Evolutionary conservation across 2,329 filamentous ascomycete genomes (phyloP).

Genomic region (Fusarium haematococcum): DNA sequence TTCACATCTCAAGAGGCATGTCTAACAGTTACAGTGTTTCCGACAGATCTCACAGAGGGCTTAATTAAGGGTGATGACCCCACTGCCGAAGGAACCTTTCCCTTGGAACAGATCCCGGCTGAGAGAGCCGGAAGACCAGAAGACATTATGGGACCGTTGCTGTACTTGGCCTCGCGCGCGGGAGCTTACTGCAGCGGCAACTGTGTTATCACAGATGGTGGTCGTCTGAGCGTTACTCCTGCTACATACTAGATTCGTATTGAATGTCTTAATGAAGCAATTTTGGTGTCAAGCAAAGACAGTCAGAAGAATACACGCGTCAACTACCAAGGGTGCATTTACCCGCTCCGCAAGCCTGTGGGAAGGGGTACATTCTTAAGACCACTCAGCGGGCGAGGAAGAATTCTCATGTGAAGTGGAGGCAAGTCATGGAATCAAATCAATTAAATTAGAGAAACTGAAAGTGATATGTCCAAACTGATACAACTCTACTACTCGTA

Average conservation of each 20-base stretch:
- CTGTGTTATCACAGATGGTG: background rate
- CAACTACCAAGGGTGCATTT: too few relatives aligned
- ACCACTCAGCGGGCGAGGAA: too few relatives aligned
- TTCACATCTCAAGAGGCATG: background rate
- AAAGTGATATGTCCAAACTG: background rate
- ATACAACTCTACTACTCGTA: background rate
- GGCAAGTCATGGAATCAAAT: background rate
- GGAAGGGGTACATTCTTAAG: too few relatives aligned
- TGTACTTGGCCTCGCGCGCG: background rate
- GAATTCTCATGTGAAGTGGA: too few relatives aligned
- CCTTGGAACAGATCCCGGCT: background rate
- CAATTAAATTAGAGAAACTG: background rate
- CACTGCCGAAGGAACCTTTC: background rate
- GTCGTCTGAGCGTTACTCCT: background rate
- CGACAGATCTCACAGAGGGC: background rate
- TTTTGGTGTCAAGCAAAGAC: too few relatives aligned
- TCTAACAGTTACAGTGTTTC: background rate
- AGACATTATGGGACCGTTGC: background rate
- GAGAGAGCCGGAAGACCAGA: background rate
- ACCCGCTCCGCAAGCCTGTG: too few relatives aligned
- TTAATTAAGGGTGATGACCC: background rate
- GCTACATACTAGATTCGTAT: background rate
- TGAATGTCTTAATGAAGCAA: too few relatives aligned
- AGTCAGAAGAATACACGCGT: too few relatives aligned
- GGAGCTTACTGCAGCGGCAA: background rate